Evolutionary conservation across 225 moss, liverwort and hornwort genomes (phyloP).

Genomic region (Pleurozium schreberi): DNA sequence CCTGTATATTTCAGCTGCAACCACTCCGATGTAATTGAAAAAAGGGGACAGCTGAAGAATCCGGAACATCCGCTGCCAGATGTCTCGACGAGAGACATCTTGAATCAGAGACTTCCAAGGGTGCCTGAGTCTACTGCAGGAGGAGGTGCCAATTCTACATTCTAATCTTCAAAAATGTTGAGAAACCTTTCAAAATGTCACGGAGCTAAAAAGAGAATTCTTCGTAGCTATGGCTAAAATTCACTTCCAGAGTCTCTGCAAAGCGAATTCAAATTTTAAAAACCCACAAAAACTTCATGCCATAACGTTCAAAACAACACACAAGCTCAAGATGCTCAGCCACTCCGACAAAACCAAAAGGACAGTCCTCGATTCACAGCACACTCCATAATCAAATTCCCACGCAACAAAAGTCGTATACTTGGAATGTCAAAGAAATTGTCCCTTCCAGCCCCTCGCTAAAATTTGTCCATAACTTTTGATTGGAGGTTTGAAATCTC

Average conservation of each 20-base stretch:
- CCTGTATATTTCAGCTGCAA: neutral
- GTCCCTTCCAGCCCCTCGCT: no score
- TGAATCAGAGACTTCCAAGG: neutral
- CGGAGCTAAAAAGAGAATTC: neutral
- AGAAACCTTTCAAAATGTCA: neutral
- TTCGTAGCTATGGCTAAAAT: neutral
- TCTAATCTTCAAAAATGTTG: neutral
- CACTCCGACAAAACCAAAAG: neutral
- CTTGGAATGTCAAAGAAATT: no score
- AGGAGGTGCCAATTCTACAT: neutral
- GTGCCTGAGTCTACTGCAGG: neutral
- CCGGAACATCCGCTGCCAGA: neutral
- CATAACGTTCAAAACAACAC: neutral
- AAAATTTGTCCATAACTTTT: no score
- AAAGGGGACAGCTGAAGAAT: neutral
- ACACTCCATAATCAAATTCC: neutral
- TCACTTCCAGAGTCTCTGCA: neutral
- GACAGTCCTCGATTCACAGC: neutral
- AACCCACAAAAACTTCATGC: neutral
- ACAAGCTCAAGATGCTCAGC: neutral
- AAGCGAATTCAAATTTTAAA: neutral
- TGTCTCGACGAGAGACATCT: neutral
- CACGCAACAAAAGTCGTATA: neutral
- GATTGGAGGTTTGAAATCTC: no score
- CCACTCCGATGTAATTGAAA: neutral